Base-by-base conservation (phyloP, 75 land plant genomes). In the Isoetes taiwanensis region DNA sequence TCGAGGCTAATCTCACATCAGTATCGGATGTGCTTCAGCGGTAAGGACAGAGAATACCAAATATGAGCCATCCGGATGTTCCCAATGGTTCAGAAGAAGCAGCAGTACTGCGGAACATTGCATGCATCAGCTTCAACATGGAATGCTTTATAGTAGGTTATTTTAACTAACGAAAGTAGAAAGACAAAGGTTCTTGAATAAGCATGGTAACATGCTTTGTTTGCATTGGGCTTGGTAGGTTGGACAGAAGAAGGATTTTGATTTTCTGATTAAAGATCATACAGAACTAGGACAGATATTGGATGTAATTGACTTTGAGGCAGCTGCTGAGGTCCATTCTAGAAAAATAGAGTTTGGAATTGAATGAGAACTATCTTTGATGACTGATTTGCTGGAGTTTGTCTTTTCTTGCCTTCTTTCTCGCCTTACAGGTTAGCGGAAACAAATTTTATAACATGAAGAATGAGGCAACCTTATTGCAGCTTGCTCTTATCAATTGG, bases 281-380 rank as follows among this genome's bases (percentile, higher is more conserved):
- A 63, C 87, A 21, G 79, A 87, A 32, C 67, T 91, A 29, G 97
- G 97, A 11, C 80, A 83, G 54, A 80, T 77, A 16, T 77, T 91
- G 9, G 89, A 91, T 55, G 64, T 91, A 0, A 66, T 91, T 65
- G 94, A 91, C 62, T 91, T 91, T 67, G 95, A 91, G 65, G 78
- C 97, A 34, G 95, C 95, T 58, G 73, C 97, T 25, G 89, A 87
- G 89, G 97, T 91, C 76, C n/a, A n/a, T n/a, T n/a, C n/a, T n/a
- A n/a, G n/a, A n/a, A n/a, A n/a, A n/a, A n/a, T n/a, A n/a, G n/a
- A n/a, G n/a, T n/a, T n/a, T n/a, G n/a, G n/a, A n/a, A n/a, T n/a
- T n/a, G n/a, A n/a, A n/a, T n/a, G n/a, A n/a, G n/a, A n/a, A n/a
- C n/a, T n/a, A n/a, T n/a, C n/a, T n/a, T n/a, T n/a, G n/a, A n/a